phyloP scores from a whole-genome alignment of 2,329 filamentous ascomycete species.

The Ophiostoma populinum region DNA sequence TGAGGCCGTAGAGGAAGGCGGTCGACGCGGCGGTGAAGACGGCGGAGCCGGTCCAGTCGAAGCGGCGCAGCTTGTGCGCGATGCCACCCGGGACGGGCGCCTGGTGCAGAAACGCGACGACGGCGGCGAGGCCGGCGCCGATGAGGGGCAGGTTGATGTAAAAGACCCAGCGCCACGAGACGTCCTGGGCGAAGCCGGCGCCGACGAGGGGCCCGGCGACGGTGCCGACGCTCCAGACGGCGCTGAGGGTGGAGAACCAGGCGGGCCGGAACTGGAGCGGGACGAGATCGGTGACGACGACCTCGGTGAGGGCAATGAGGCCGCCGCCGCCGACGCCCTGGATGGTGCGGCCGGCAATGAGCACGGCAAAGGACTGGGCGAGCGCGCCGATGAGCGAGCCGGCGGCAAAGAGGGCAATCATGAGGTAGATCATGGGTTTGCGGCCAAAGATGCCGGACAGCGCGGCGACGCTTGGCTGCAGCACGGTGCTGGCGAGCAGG shows the following conservation, averaged over 20 bases:
- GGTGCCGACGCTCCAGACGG: slow-evolving; percentile 12
- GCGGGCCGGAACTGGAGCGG: slow-evolving; percentile 14
- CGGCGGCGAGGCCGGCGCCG: slow-evolving; percentile 11
- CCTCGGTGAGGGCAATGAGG: slow-evolving; percentile 18
- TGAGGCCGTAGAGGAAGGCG: slow-evolving; percentile 25
- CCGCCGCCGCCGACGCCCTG: slow-evolving; percentile 22
- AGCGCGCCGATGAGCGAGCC: slow-evolving; percentile 17
- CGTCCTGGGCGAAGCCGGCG: slow-evolving; percentile 11
- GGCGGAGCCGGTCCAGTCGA: slow-evolving; percentile 27
- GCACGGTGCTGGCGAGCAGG: slow-evolving; percentile 43
- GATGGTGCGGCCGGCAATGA: slow-evolving; percentile 19
- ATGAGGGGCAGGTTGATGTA: slow-evolving; percentile 26
- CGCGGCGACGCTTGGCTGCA: slow-evolving; percentile 29
- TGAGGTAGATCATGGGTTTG: slow-evolving; percentile 12
- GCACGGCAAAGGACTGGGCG: slow-evolving; percentile 15
- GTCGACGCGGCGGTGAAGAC: slow-evolving; percentile 23
- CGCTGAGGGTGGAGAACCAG: slow-evolving; percentile 12
- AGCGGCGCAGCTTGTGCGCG: slow-evolving; percentile 17
- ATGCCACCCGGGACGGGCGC: slow-evolving; percentile 18
- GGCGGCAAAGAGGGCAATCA: slow-evolving; percentile 8
- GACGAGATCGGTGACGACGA: slow-evolving; percentile 19
- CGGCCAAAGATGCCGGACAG: slow-evolving; percentile 12
- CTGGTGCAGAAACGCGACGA: slow-evolving; percentile 19
- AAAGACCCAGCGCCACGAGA: slow-evolving; percentile 22
- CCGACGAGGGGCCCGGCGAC: slow-evolving; percentile 14